Evolutionary conservation across 257 asterid genomes (phyloP).

Genomic region (Gentiana macrophylla): DNA sequence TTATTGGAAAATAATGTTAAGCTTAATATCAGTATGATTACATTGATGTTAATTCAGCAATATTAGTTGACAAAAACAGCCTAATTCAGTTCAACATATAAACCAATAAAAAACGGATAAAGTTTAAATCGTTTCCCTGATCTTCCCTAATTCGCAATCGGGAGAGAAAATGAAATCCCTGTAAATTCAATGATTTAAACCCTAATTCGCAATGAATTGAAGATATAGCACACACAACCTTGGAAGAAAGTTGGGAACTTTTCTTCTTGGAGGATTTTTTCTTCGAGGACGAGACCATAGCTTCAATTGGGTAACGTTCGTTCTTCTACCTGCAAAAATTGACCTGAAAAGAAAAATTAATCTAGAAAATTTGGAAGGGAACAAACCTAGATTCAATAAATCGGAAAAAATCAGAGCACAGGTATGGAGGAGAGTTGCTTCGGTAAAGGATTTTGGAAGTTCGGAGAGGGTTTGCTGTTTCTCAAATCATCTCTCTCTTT

Average conservation of each 20-base stretch:
- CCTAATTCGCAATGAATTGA: not conserved
- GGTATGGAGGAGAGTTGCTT: too few species aligned
- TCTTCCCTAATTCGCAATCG: not conserved
- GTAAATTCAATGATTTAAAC: not conserved
- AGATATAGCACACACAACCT: slow-evolving; percentile 22
- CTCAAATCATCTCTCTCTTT: too few species aligned
- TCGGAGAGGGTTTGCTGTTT: not conserved
- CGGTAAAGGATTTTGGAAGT: not conserved
- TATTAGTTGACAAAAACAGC: too few species aligned
- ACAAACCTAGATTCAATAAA: too few species aligned
- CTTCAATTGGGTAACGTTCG: slow-evolving; percentile 25
- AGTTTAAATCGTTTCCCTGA: slow-evolving; percentile 11
- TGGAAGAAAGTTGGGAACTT: slow-evolving; percentile 40
- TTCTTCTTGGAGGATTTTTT: slow-evolving; percentile 40
- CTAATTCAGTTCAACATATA: not conserved
- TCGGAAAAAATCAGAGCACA: too few species aligned
- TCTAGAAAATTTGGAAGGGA: not conserved
- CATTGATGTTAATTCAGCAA: too few species aligned
- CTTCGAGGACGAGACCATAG: slow-evolving; percentile 43
- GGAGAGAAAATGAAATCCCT: not conserved
- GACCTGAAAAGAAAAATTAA: not conserved
- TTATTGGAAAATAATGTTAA: not conserved
- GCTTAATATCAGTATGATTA: too few species aligned
- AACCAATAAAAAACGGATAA: slow-evolving; percentile 3
- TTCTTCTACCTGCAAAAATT: slow-evolving; percentile 18